Evolutionary conservation across 352 stramenopile species (phyloP).

Genomic region (Phytophthora cactorum): DNA sequence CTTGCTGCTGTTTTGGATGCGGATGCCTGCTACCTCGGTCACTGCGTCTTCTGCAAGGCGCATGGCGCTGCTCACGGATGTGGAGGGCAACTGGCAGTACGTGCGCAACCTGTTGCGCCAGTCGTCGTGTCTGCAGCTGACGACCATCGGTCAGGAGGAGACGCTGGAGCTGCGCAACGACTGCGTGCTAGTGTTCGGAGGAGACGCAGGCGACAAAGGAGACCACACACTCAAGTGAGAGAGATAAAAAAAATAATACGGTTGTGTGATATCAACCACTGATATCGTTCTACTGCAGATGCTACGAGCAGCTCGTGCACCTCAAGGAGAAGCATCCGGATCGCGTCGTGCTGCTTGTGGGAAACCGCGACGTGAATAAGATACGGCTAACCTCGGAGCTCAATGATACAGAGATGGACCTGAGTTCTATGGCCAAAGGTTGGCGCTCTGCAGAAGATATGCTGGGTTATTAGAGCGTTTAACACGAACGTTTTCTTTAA

Average conservation of each 20-base stretch:
- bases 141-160: slow-evolving; percentile 18
- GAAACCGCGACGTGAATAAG: slow-evolving; percentile 96
- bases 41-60: slow-evolving; percentile 32
- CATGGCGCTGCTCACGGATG: slow-evolving; percentile 78
- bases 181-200: slow-evolving; percentile 90
- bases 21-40: background rate
- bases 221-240: slow-evolving; percentile 79
- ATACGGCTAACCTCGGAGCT: slow-evolving; percentile 89
- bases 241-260: background rate
- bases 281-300: slow-evolving; percentile 33
- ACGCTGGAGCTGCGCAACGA: slow-evolving; percentile 69
- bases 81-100: slow-evolving; percentile 85
- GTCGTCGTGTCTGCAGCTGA: slow-evolving; percentile 66
- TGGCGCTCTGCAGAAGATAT: background rate
- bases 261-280: background rate
- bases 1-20: slow-evolving; percentile 6
- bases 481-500: background rate
- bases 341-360: slow-evolving; percentile 91
- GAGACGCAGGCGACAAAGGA: slow-evolving; percentile 92
- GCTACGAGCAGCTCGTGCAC: slow-evolving; percentile 82
- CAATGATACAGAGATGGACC: slow-evolving; percentile 70
- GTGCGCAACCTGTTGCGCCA: slow-evolving; percentile 68
- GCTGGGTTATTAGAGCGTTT: background rate
- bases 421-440: slow-evolving; percentile 68
- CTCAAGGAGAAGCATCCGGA: slow-evolving; percentile 90